Evolutionary conservation across 2,329 filamentous ascomycete genomes (phyloP).

Genomic region (Boeremia exigua): DNA sequence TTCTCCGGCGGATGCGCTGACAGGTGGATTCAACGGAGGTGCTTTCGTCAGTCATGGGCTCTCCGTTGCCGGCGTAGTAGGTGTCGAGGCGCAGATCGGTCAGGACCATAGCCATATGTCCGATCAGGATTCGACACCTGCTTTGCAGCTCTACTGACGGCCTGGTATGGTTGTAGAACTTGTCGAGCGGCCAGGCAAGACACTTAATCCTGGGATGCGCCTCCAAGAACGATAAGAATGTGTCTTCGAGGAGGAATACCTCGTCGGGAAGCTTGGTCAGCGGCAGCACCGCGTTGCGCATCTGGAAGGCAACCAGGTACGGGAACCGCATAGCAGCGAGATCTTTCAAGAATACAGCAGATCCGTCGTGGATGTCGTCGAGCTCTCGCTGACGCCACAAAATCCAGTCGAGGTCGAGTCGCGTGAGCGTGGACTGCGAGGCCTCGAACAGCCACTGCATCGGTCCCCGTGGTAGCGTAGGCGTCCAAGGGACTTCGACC

Average conservation of each 20-base stretch:
- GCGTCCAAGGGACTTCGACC: constrained; percentile 2
- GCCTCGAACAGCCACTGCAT: constrained; percentile 27
- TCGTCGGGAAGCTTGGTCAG: constrained; percentile 46
- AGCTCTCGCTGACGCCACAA: constrained; percentile 36
- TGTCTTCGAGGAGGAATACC: constrained; percentile 47
- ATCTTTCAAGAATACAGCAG: constrained; percentile 24
- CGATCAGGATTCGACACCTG: constrained; percentile 42
- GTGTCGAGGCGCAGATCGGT: constrained; percentile 53
- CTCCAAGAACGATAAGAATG: constrained; percentile 53
- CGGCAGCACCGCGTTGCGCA: constrained; percentile 52
- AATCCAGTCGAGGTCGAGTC: constrained; percentile 46
- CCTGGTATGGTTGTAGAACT: constrained; percentile 49
- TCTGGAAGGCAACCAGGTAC: constrained; percentile 53
- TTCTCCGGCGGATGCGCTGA: constrained; percentile 38
- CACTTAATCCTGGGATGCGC: constrained; percentile 52
- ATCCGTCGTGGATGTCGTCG: constrained; percentile 14
- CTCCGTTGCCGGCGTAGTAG: constrained; percentile 36
- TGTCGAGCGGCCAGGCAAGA: constrained; percentile 55
- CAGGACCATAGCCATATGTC: constrained; percentile 49
- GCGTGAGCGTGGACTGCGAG: constrained; percentile 38
- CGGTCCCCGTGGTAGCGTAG: constrained; percentile 17
- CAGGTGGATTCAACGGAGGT: constrained; percentile 21
- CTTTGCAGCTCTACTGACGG: constrained; percentile 30
- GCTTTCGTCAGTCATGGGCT: constrained; percentile 39
- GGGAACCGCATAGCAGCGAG: constrained; percentile 51